phyloP scores from a whole-genome alignment of 768 basidiomycete genomes.

The Leucosporidium scottii region DNA sequence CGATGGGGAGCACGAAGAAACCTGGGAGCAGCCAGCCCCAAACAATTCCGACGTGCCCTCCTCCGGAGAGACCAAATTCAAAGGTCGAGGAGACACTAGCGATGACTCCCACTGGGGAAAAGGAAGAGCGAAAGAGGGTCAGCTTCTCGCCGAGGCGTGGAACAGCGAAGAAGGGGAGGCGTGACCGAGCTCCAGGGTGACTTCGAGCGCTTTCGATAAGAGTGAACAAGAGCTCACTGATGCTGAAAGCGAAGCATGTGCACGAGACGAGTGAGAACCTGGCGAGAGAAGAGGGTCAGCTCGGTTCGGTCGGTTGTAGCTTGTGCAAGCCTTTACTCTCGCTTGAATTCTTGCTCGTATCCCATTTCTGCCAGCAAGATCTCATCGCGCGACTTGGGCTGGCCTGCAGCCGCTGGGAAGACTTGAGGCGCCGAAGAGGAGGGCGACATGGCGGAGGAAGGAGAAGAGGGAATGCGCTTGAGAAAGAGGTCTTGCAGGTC shows the following conservation, averaged over 20 bases:
- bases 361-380: conserved; percentile 49
- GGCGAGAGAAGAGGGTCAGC: too few species aligned
- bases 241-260: conserved; percentile 60
- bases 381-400: not conserved
- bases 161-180: too few species aligned
- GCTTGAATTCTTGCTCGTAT: conserved; percentile 64
- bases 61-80: conserved; percentile 53
- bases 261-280: conserved; percentile 62
- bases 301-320: too few species aligned
- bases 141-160: not conserved
- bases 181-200: too few species aligned
- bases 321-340: conserved; percentile 43
- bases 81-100: conserved; percentile 62
- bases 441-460: not conserved
- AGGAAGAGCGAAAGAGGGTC: not conserved
- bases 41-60: conserved; percentile 66
- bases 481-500: not conserved
- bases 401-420: not conserved
- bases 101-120: conserved; percentile 53
- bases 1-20: not conserved
- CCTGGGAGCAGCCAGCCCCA: not conserved
- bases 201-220: not conserved
- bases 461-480: not conserved
- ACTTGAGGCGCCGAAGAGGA: not conserved
- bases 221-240: conserved; percentile 40